Percentiles rank a stretch among this genome's conserved stretches.
phyloP scores from a whole-genome alignment of 441 rosid species.

The Corymbia calophylla region DNA sequence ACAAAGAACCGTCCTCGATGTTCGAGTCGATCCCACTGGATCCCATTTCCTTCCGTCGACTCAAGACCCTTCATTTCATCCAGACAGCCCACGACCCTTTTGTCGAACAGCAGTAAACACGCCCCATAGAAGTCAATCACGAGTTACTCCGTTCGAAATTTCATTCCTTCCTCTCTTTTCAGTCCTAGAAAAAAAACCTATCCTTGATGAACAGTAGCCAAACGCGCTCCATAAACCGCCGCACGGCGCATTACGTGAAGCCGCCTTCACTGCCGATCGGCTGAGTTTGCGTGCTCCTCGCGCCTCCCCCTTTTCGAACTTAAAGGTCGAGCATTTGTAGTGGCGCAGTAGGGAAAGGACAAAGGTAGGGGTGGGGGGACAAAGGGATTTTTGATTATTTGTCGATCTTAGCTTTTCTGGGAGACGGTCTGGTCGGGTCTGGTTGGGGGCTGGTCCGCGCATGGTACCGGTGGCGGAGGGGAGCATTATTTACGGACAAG shows the following conservation, averaged over 20 bases:
- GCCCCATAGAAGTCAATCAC: too few relatives aligned
- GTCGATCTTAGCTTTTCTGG: background rate
- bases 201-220: background rate
- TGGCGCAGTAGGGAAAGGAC: background rate
- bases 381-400: background rate
- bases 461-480: background rate
- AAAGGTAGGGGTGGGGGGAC: background rate
- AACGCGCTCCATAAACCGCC: background rate
- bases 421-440: background rate
- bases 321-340: background rate
- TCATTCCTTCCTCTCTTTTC: too few relatives aligned
- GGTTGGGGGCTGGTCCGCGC: background rate
- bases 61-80: background rate
- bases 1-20: background rate
- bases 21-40: background rate
- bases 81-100: background rate
- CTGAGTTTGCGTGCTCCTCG: background rate
- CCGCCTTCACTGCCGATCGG: background rate
- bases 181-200: too few relatives aligned
- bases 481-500: background rate
- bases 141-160: too few relatives aligned
- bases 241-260: background rate
- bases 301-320: background rate
- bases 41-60: background rate
- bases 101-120: background rate